phyloP scores from a whole-genome alignment of 2,329 filamentous ascomycete species.

The Penicillium sp. region DNA sequence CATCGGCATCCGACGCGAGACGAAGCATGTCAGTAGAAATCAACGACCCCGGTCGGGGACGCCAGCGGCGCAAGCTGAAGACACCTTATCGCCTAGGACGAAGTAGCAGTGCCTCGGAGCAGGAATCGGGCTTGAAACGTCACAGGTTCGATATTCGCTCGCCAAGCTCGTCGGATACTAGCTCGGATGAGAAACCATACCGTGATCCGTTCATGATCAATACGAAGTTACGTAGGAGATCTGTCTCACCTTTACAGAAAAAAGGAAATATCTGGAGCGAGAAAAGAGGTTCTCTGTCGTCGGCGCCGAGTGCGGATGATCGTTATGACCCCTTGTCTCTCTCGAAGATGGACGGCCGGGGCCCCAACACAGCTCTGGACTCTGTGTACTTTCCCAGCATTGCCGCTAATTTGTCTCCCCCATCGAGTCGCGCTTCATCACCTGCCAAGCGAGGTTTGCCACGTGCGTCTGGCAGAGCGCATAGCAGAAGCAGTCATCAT shows the following conservation, averaged over 20 bases:
- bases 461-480: constrained; percentile 46
- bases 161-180: constrained; percentile 60
- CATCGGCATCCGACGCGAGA: constrained; percentile 48
- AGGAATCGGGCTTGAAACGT: constrained; percentile 58
- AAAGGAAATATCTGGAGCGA: constrained; percentile 49
- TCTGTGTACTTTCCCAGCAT: constrained; percentile 61
- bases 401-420: constrained; percentile 66
- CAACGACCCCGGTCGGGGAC: constrained; percentile 59
- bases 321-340: constrained; percentile 39
- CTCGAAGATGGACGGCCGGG: constrained; percentile 53
- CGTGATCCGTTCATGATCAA: constrained; percentile 14
- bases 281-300: constrained; percentile 58
- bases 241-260: constrained; percentile 11
- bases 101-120: constrained; percentile 56
- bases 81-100: constrained; percentile 62
- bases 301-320: constrained; percentile 51
- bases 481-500: constrained; percentile 44
- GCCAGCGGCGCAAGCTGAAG: constrained; percentile 66
- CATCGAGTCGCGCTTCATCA: constrained; percentile 66
- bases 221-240: constrained; percentile 10
- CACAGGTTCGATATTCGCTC: constrained; percentile 59
- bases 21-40: constrained; percentile 43
- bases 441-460: constrained; percentile 63
- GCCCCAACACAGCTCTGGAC: constrained; percentile 43
- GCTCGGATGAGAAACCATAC: constrained; percentile 39